Evolutionary conservation across 495 filamentous ascomycete species (phyloP).

Genomic region (Daldinia concentrica): DNA sequence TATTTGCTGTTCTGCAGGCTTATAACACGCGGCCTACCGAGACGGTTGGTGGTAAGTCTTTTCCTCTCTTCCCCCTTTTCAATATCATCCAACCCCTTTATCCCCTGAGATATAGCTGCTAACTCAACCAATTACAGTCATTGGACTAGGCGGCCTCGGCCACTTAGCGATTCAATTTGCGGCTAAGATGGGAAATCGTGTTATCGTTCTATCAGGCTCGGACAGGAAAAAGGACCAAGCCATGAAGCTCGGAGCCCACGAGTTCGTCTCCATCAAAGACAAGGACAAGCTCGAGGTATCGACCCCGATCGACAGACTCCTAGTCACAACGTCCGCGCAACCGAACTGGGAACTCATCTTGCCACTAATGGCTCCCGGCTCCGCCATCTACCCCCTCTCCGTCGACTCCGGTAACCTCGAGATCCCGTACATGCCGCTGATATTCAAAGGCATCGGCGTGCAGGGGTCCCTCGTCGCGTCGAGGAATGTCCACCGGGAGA

Average conservation of each 20-base stretch:
- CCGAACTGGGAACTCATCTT: constrained; percentile 50
- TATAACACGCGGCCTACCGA: constrained; percentile 19
- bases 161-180: constrained; percentile 70
- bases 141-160: constrained; percentile 68
- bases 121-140: constrained; percentile 53
- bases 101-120: not conserved
- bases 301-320: constrained; percentile 45
- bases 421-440: constrained; percentile 47
- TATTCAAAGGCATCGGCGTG: constrained; percentile 48
- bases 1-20: constrained; percentile 56
- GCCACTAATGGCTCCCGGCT: constrained; percentile 41
- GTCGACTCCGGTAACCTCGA: constrained; percentile 39
- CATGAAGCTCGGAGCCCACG: constrained; percentile 61
- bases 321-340: constrained; percentile 48
- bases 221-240: constrained; percentile 66
- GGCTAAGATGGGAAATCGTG: constrained; percentile 65
- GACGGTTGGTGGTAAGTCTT: constrained; percentile 31
- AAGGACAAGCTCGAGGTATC: constrained; percentile 42
- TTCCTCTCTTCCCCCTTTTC: not conserved
- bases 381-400: constrained; percentile 44
- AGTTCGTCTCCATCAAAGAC: constrained; percentile 62
- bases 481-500: constrained; percentile 51
- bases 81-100: not conserved
- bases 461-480: constrained; percentile 50
- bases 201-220: constrained; percentile 63